Conservation (phyloP, 2,329 filamentous ascomycete species). For the Fusarium aywerte region DNA sequence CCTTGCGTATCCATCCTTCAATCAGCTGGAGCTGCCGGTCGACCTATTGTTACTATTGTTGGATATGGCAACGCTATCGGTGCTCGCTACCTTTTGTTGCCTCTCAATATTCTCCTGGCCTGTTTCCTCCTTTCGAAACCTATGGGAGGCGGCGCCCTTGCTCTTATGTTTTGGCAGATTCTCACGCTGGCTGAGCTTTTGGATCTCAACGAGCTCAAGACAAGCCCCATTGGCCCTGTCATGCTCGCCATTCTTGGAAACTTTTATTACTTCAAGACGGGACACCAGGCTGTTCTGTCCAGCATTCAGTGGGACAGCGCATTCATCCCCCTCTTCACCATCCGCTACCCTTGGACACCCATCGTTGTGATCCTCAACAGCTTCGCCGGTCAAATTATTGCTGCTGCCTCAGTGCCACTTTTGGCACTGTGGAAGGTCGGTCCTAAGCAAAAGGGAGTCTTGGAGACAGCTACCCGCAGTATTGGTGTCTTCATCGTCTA, state of each 20-base stretch:
- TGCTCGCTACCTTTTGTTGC: conserved; percentile 85
- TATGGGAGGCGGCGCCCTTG: conserved; percentile 88
- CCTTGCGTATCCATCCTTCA: conserved; percentile 81
- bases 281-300: conserved; percentile 87
- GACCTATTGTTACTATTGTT: conserved; percentile 77
- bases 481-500: conserved; percentile 82
- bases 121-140: conserved; percentile 89
- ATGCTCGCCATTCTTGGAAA: conserved; percentile 88
- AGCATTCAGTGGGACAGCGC: conserved; percentile 96
- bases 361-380: conserved; percentile 85
- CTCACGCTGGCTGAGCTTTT: conserved; percentile 78
- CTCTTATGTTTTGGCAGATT: conserved; percentile 86
- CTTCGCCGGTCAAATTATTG: conserved; percentile 88
- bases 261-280: conserved; percentile 97
- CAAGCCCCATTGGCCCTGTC: conserved; percentile 82
- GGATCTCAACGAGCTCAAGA: conserved; percentile 69
- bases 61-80: conserved; percentile 96
- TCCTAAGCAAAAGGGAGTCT: conserved; percentile 74
- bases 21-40: conserved; percentile 55
- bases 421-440: conserved; percentile 89
- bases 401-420: conserved; percentile 81
- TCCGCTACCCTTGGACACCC: conserved; percentile 91
- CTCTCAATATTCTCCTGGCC: conserved; percentile 80
- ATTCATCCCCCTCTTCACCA: conserved; percentile 85
- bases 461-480: conserved; percentile 76